These are phyloP conservation scores for Melanomma pulvis-pyrius DNA, from an alignment of 495 filamentous ascomycete genomes.

Conservation along the genomic window DNA sequence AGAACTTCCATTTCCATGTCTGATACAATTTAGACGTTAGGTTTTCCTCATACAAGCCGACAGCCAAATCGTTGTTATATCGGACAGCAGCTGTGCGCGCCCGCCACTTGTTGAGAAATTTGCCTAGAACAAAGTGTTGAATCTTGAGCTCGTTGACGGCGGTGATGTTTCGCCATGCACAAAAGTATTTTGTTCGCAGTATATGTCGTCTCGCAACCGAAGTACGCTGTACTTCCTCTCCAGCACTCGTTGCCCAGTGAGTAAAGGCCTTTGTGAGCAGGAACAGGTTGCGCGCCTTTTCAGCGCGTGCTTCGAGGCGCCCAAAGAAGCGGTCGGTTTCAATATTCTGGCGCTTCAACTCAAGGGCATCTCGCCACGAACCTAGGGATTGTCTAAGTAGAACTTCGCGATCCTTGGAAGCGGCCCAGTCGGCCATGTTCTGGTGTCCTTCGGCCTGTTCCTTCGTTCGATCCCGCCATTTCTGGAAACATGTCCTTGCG, in stretches of 20 bases:
- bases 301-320: conserved; percentile 63
- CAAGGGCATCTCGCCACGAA: conserved; percentile 57
- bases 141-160: conserved; percentile 69
- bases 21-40: conserved; percentile 53
- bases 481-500: conserved; percentile 13
- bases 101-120: conserved; percentile 62
- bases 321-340: conserved; percentile 65
- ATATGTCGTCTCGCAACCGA: conserved; percentile 67
- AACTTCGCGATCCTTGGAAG: conserved; percentile 54
- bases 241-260: conserved; percentile 68
- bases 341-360: conserved; percentile 51
- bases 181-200: conserved; percentile 71
- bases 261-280: conserved; percentile 72
- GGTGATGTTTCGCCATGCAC: conserved; percentile 75
- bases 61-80: conserved; percentile 47
- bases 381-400: conserved; percentile 62
- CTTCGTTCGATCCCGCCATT: conserved; percentile 43
- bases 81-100: conserved; percentile 47
- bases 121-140: conserved; percentile 60
- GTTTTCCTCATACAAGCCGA: conserved; percentile 50
- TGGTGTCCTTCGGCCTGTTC: conserved; percentile 50
- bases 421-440: conserved; percentile 55
- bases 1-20: conserved; percentile 61
- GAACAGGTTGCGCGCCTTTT: conserved; percentile 64
- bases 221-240: conserved; percentile 62